Percentiles rank a stretch among this genome's conserved stretches.
phyloP scores from a whole-genome alignment of 495 filamentous ascomycete genomes.

The Neurospora hispaniola region DNA sequence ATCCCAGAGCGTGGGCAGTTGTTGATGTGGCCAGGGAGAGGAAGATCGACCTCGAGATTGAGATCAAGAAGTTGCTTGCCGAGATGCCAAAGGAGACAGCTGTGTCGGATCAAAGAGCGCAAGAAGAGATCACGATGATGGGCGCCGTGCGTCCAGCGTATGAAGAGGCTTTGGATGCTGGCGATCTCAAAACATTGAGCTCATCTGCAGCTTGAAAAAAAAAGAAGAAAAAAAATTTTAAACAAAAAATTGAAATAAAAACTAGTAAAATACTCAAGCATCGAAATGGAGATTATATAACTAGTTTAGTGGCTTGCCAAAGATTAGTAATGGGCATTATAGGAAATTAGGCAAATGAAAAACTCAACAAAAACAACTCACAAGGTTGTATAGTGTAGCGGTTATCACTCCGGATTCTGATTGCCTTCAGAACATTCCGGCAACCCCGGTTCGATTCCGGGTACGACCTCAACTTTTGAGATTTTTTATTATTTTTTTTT shows the following conservation, averaged over 20 bases:
- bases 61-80: slow-evolving; percentile 4
- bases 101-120: neutral
- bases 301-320: neutral
- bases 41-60: slow-evolving; percentile 15
- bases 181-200: neutral
- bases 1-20: slow-evolving; percentile 33
- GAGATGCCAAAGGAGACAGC: neutral
- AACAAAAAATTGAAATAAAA: neutral
- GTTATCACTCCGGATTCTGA: slow-evolving; percentile 1
- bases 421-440: slow-evolving; percentile 9
- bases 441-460: slow-evolving; percentile 26
- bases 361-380: neutral
- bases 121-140: neutral
- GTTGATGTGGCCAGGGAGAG: slow-evolving; percentile 28
- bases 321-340: neutral
- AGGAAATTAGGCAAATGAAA: neutral
- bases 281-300: neutral
- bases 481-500: neutral
- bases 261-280: neutral
- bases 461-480: slow-evolving; percentile 15
- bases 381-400: neutral
- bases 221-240: too few species aligned
- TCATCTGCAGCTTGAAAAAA: neutral
- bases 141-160: neutral
- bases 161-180: neutral